Percentiles rank a stretch among this genome's conserved stretches.
Evolutionary conservation across 371 early-diverging fungal genomes (phyloP).

Genomic region (Mortierella sp.): DNA sequence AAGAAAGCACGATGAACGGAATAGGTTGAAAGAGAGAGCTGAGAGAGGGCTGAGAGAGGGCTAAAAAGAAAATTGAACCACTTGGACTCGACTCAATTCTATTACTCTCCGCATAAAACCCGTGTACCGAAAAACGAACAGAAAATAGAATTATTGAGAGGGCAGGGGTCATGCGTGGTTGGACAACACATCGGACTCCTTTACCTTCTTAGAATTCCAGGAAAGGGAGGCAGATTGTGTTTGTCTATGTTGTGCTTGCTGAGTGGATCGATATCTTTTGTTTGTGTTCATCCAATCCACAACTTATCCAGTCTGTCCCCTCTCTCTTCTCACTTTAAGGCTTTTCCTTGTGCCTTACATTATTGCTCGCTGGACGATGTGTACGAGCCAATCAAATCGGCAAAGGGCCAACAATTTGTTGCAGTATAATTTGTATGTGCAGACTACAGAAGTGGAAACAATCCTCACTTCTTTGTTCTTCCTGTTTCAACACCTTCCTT

Average conservation of each 20-base stretch:
- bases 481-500: too few relatives aligned
- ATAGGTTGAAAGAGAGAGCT: neutral
- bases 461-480: too few relatives aligned
- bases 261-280: neutral
- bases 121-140: constrained; percentile 6
- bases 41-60: neutral
- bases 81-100: neutral
- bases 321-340: neutral
- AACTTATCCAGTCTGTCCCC: neutral
- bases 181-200: neutral
- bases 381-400: neutral
- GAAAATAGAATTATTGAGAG: neutral
- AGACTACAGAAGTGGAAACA: too few relatives aligned
- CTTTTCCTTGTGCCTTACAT: neutral
- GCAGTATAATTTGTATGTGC: too few relatives aligned
- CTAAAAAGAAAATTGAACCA: neutral
- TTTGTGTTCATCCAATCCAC: neutral
- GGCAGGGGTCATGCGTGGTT: neutral
- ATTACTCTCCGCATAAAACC: neutral
- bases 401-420: too few relatives aligned
- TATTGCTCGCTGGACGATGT: neutral
- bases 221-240: neutral
- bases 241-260: neutral
- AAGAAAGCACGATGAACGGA: neutral
- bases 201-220: constrained; percentile 13